Percentiles rank a stretch among this genome's conserved stretches.
Conservation (phyloP, 2,329 filamentous ascomycete species). For the Apiospora hydei region DNA sequence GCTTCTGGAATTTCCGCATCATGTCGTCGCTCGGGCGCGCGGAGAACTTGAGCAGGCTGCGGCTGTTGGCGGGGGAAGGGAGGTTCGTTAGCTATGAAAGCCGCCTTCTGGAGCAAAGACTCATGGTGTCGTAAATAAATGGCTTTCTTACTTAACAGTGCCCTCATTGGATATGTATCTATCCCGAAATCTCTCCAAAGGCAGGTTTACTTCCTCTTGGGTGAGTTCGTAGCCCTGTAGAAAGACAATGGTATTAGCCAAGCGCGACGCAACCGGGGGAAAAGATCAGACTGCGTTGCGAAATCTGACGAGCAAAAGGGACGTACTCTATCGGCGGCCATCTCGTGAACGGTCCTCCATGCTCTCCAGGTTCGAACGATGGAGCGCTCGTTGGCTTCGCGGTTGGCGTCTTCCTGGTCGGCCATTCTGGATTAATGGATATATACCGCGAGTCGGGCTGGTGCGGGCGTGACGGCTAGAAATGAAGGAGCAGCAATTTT, state of each 20-base stretch:
- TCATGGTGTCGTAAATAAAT: not conserved
- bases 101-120: not conserved
- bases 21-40: slow-evolving; percentile 84
- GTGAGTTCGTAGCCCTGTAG: slow-evolving; percentile 90
- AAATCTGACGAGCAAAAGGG: not conserved
- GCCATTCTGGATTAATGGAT: slow-evolving; percentile 42
- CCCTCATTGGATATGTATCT: slow-evolving; percentile 78
- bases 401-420: slow-evolving; percentile 47
- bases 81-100: not conserved
- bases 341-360: slow-evolving; percentile 92
- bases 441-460: not conserved
- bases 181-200: slow-evolving; percentile 79
- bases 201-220: slow-evolving; percentile 87
- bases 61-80: slow-evolving; percentile 58
- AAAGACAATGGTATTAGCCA: not conserved
- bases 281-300: slow-evolving; percentile 1
- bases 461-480: not conserved
- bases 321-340: slow-evolving; percentile 88
- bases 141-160: slow-evolving; percentile 71
- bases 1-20: slow-evolving; percentile 82
- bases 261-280: slow-evolving; percentile 13
- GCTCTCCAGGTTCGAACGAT: slow-evolving; percentile 85
- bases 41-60: slow-evolving; percentile 84
- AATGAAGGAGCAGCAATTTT: not conserved
- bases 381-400: slow-evolving; percentile 57